These are phyloP conservation scores for Novymonas esmeraldas DNA, from an alignment of 208 protist species.

Conservation along the genomic window DNA sequence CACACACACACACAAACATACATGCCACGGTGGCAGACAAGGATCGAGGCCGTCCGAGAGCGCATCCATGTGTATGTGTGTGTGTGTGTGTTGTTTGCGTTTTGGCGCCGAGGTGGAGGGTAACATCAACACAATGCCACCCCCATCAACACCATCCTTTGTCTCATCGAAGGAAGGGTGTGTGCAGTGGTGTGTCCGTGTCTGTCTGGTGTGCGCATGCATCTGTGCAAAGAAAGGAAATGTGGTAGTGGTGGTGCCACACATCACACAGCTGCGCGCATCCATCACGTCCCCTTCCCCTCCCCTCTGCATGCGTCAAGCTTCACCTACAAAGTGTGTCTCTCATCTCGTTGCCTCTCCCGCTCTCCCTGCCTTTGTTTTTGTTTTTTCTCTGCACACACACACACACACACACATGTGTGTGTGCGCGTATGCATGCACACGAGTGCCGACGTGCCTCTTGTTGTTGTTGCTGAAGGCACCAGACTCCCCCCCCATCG, in stretches of 20 bases:
- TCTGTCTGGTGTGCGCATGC: no score
- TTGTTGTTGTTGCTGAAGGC: not conserved
- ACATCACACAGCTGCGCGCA: not conserved
- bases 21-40: no score
- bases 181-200: not conserved
- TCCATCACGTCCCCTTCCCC: not conserved
- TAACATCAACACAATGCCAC: no score
- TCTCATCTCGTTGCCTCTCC: no score
- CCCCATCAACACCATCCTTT: not conserved
- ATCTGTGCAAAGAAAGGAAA: not conserved
- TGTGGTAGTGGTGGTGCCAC: not conserved
- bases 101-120: no score
- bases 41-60: no score
- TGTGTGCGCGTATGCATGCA: not conserved
- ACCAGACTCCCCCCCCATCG: no score
- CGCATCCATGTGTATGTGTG: no score
- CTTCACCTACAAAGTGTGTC: no score
- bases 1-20: no score
- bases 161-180: not conserved
- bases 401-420: not conserved
- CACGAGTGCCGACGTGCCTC: not conserved
- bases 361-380: not conserved
- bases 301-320: no score
- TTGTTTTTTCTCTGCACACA: not conserved
- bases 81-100: no score